A percentile compares a stretch with the other conserved stretches of the same genome.
Conservation (phyloP, 2,329 filamentous ascomycete species). For the Septoria linicola region DNA sequence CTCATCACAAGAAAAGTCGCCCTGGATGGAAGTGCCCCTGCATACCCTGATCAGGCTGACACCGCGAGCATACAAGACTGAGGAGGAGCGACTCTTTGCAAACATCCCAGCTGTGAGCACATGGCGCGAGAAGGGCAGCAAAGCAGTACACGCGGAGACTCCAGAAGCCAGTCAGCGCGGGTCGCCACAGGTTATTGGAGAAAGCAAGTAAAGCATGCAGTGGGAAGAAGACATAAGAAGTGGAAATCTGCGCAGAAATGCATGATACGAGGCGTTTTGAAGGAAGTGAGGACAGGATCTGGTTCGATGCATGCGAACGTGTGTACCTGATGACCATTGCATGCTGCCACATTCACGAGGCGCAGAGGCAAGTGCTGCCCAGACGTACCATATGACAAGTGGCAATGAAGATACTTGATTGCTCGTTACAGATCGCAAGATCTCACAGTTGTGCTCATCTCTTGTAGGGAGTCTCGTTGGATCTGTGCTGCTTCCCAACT, state of each 20-base stretch:
- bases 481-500: too few species aligned
- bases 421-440: too few species aligned
- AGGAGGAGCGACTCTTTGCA: slow-evolving; percentile 82
- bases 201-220: slow-evolving; percentile 25
- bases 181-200: slow-evolving; percentile 23
- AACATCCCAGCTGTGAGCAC: slow-evolving; percentile 96
- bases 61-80: slow-evolving; percentile 87
- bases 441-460: too few species aligned
- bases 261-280: not conserved
- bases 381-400: too few species aligned
- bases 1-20: slow-evolving; percentile 84
- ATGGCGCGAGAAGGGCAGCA: slow-evolving; percentile 90
- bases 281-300: not conserved
- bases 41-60: slow-evolving; percentile 97
- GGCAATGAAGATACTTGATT: too few species aligned
- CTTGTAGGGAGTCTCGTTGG: too few species aligned
- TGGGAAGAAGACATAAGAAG: too few species aligned
- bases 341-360: too few species aligned
- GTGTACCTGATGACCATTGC: too few species aligned
- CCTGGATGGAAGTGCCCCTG: slow-evolving; percentile 97
- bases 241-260: too few species aligned
- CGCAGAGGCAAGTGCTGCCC: too few species aligned
- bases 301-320: not conserved
- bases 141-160: slow-evolving; percentile 73
- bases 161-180: slow-evolving; percentile 23